Evolutionary conservation across 2,329 filamentous ascomycete genomes (phyloP).

Genomic region (Zasmidium angulare): DNA sequence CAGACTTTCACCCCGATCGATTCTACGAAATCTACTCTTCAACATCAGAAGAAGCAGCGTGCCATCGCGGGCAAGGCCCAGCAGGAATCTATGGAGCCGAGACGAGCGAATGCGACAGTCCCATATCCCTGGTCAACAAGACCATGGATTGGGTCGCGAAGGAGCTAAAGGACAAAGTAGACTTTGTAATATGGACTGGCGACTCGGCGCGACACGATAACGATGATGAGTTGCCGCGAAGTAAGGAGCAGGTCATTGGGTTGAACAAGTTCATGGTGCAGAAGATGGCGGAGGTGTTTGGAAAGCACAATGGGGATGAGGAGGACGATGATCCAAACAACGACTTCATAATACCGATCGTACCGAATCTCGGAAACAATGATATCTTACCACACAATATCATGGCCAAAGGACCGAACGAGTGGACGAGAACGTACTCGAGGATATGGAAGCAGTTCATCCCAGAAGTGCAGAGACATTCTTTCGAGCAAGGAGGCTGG

Average conservation of each 20-base stretch:
- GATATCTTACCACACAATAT: slow-evolving; percentile 98
- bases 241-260: slow-evolving; percentile 69
- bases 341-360: slow-evolving; percentile 71
- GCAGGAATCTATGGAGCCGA: slow-evolving; percentile 83
- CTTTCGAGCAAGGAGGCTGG: slow-evolving; percentile 91
- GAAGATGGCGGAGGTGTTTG: slow-evolving; percentile 75
- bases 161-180: slow-evolving; percentile 38
- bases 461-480: slow-evolving; percentile 86
- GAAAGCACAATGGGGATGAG: slow-evolving; percentile 51
- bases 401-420: slow-evolving; percentile 78
- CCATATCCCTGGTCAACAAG: slow-evolving; percentile 75
- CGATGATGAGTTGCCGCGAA: slow-evolving; percentile 65
- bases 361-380: slow-evolving; percentile 95
- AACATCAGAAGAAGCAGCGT: slow-evolving; percentile 66
- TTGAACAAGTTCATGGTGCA: slow-evolving; percentile 74
- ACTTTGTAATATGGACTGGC: slow-evolving; percentile 43
- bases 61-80: slow-evolving; percentile 74
- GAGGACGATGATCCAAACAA: slow-evolving; percentile 51
- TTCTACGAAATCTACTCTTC: slow-evolving; percentile 80
- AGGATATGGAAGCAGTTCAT: slow-evolving; percentile 85
- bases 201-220: slow-evolving; percentile 43
- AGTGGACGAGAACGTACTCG: slow-evolving; percentile 75
- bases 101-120: slow-evolving; percentile 85
- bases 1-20: slow-evolving; percentile 89
- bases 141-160: slow-evolving; percentile 83